Evolutionary conservation across 805 yeast genomes (phyloP).

Genomic region (Yarrowia sp.): DNA sequence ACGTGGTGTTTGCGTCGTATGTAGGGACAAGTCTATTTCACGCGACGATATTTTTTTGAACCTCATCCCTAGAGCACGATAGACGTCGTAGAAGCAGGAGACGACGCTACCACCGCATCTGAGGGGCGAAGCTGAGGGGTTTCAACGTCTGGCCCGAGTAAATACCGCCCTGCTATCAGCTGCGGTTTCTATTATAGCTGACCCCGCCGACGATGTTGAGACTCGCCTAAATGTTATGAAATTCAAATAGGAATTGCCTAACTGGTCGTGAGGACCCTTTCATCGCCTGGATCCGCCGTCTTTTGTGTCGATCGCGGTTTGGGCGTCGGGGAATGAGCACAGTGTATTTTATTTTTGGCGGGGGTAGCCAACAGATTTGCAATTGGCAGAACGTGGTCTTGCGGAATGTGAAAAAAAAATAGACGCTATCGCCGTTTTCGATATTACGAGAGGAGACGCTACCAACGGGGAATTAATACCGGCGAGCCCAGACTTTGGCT

Average conservation of each 20-base stretch:
- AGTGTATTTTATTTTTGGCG: too few relatives aligned
- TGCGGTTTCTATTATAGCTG: not conserved
- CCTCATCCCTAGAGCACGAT: too few relatives aligned
- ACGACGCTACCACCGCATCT: not conserved
- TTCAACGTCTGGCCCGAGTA: too few relatives aligned
- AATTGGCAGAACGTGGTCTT: not conserved
- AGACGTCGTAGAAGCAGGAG: slow-evolving; percentile 1
- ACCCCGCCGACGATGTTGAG: not conserved
- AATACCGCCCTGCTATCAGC: too few relatives aligned
- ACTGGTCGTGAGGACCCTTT: not conserved
- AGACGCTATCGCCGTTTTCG: not conserved
- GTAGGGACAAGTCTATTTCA: not conserved
- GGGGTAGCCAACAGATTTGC: not conserved
- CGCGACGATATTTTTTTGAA: not conserved
- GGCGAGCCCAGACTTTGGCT: too few relatives aligned
- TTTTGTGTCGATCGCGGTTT: not conserved
- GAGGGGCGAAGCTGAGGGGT: too few relatives aligned
- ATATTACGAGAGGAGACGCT: too few relatives aligned
- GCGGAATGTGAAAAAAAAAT: not conserved
- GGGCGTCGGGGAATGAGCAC: not conserved
- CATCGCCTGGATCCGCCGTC: not conserved
- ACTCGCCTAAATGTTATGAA: not conserved
- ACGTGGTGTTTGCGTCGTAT: too few relatives aligned
- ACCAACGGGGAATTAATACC: too few relatives aligned
- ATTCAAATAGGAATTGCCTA: slow-evolving; percentile 6